Base-by-base conservation (phyloP, 148 eudicot species). In the Fagopyrum homotropicum region DNA sequence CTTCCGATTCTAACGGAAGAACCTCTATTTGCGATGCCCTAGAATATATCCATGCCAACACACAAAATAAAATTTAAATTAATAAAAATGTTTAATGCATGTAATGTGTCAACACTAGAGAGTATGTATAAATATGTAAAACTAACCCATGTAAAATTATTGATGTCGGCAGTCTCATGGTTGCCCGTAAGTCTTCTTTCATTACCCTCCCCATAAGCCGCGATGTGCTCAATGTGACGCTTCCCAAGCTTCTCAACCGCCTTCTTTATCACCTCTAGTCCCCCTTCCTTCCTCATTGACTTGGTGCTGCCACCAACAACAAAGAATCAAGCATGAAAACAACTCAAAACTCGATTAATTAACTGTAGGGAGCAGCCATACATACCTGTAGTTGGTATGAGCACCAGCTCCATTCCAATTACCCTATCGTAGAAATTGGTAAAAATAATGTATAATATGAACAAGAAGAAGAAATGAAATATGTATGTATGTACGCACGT, bases 331-430 rank as follows among this genome's bases (percentile, higher is more conserved):
- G 40, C 0, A 35, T 2, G 40, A 2, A 35, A 35, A 35, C 3
- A 35, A 35, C 40, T 35, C 40, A 2, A 35, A 35, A 35, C 40
- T 35, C 40, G 3, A 1, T 35, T 35, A 35, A 1, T 35, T 35
- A 35, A 35, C 40, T 2, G 40, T 35, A 35, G 3, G 40, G 40
- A 35, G 40, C 1, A 2, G 2, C 0, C 1, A 35, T 35, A 2
- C 40, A 35, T 35, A 35, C 40, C 40, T 35, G 81, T 85, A 89
- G 81, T 89, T 89, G 17, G 84, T 79, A 83, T 89, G 93, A 72
- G 93, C 93, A 78, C 92, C 90, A 45, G 92, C 92, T 4, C 92
- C 92, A 47, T 89, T 89, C 90, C 90, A 89, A 72, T 89, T 90
- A 76, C 92, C 92, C 87, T 83, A 74, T 49, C 46, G 63, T 76